These are phyloP conservation scores for Trypanosomatidae sp. DNA, from an alignment of 208 protist species.

Conservation along the genomic window DNA sequence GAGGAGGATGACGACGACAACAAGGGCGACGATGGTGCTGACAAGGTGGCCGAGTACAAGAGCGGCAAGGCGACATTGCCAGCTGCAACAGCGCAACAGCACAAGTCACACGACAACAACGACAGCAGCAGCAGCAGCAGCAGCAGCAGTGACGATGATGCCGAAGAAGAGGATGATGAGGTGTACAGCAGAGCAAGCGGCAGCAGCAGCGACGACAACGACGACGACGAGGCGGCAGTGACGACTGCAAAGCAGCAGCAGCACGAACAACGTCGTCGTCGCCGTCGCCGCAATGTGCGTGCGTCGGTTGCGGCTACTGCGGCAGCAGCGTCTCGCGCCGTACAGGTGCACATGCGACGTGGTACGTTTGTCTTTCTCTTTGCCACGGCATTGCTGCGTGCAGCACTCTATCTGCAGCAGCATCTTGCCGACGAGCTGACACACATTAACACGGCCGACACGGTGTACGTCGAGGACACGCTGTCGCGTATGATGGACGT, in stretches of 20 bases:
- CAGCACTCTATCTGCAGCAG: slow-evolving; percentile 47
- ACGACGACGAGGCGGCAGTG: too few relatives aligned
- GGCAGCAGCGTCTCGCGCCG: too few relatives aligned
- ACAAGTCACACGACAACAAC: background rate
- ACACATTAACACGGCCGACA: slow-evolving; percentile 48
- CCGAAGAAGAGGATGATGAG: background rate
- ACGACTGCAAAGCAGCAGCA: too few relatives aligned
- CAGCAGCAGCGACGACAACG: background rate
- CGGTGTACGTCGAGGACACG: slow-evolving; percentile 73
- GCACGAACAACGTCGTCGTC: background rate
- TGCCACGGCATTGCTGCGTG: slow-evolving; percentile 50
- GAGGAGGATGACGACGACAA: background rate
- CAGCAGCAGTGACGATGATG: background rate
- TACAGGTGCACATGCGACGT: too few relatives aligned
- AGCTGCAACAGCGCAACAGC: background rate
- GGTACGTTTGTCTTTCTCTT: slow-evolving; percentile 46
- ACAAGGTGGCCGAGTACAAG: background rate
- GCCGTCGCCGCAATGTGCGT: too few relatives aligned
- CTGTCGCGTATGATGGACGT: slow-evolving; percentile 84
- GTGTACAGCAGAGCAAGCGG: background rate
- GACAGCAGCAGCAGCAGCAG: background rate
- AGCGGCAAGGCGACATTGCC: background rate
- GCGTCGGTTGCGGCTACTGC: too few relatives aligned
- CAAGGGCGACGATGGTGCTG: slow-evolving; percentile 6
- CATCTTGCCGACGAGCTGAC: slow-evolving; percentile 48